Evolutionary conservation across 2,329 filamentous ascomycete species (phyloP).

Genomic region (Colletotrichum navitas): DNA sequence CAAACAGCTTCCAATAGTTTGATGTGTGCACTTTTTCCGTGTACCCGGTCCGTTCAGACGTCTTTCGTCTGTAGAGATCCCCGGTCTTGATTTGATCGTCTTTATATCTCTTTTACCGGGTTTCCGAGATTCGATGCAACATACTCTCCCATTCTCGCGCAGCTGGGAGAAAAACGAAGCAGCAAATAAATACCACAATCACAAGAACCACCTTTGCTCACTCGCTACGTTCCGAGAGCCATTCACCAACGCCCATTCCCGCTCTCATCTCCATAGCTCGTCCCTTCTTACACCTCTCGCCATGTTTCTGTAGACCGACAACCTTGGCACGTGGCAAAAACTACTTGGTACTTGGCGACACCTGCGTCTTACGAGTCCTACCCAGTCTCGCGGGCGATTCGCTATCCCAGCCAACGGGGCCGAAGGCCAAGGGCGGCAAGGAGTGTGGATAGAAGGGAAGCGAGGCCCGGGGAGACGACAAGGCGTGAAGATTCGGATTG

Average conservation of each 20-base stretch:
- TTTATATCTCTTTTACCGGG: too few relatives aligned
- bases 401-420: not conserved
- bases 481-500: not conserved
- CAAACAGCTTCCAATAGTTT: not conserved
- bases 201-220: not conserved
- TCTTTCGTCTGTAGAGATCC: slow-evolving; percentile 3
- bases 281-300: not conserved
- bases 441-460: not conserved
- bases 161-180: not conserved
- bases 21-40: not conserved
- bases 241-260: slow-evolving; percentile 13
- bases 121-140: slow-evolving; percentile 24
- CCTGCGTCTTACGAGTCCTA: not conserved
- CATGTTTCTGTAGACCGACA: slow-evolving; percentile 1
- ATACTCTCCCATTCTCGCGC: not conserved
- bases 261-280: not conserved
- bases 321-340: slow-evolving; percentile 25
- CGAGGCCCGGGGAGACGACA: not conserved
- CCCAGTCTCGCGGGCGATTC: slow-evolving; percentile 1
- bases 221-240: not conserved
- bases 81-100: not conserved
- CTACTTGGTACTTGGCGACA: slow-evolving; percentile 8
- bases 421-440: not conserved
- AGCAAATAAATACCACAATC: too few relatives aligned
- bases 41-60: not conserved